Evolutionary conservation across 2,329 filamentous ascomycete species (phyloP).

Genomic region (Fusarium anguioides): DNA sequence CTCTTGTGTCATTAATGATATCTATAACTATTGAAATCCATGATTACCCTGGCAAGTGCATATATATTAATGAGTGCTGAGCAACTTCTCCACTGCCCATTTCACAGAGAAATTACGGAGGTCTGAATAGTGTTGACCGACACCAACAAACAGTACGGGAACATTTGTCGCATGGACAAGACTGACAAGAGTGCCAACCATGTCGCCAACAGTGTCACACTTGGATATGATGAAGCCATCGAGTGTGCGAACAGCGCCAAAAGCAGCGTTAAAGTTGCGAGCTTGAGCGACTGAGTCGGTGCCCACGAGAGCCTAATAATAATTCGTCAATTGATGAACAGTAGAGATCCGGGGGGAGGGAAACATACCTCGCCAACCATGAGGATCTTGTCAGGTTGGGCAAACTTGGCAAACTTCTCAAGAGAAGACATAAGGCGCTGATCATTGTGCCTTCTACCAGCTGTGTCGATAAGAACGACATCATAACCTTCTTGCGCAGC

Average conservation of each 20-base stretch:
- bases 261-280: conserved; percentile 93
- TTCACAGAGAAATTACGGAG: conserved; percentile 75
- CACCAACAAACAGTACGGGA: conserved; percentile 90
- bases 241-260: conserved; percentile 81
- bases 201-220: conserved; percentile 99
- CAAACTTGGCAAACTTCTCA: conserved; percentile 97
- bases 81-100: conserved; percentile 75
- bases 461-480: conserved; percentile 96
- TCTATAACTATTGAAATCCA: conserved; percentile 3
- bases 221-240: conserved; percentile 99
- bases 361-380: conserved; percentile 78
- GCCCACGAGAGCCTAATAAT: conserved; percentile 80
- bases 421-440: conserved; percentile 94
- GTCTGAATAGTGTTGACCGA: conserved; percentile 76
- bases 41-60: conserved; percentile 13
- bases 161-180: conserved; percentile 98
- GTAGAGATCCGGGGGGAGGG: not conserved
- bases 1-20: conserved; percentile 19
- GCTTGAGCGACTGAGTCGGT: conserved; percentile 96
- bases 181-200: conserved; percentile 94
- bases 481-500: conserved; percentile 82
- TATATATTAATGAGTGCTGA: conserved; percentile 59
- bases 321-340: conserved; percentile 6
- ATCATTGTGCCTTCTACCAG: conserved; percentile 94
- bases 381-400: conserved; percentile 96